Evolutionary conservation across 306 rosid species (phyloP), one percentile per base, ranked within the genome.

Genomic region (Abrus pulchellus): DNA sequence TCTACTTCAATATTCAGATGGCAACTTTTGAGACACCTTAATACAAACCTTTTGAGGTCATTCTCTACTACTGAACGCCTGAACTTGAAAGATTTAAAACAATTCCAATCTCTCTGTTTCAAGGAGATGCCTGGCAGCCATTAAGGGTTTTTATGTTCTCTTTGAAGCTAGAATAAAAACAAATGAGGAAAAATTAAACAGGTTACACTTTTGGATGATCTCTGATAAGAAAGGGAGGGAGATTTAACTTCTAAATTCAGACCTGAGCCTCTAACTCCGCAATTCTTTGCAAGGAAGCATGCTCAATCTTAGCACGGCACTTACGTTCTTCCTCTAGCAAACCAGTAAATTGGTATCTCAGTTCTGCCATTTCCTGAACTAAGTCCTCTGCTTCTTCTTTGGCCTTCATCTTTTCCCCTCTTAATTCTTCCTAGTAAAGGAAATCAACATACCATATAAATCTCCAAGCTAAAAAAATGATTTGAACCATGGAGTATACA

Each of bases 291-390:
- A 91, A 81, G 77, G 99, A 94, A 53, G 90, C 99, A 54, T 91
- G 97, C 83, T 94, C 99, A 63, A 94, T 82, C 93, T 85, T 84
- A 79, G 97, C 95, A 29, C 99, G 95, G 12, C 94, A 97, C 89
- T 85, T 90, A 80, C 95, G 71, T 87, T 90, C 99, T 87, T 93
- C 99, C 88, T 93, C 99, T 53, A 93, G 93, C 83, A 89, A 87
- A 79, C 90, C 82, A 59, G 95, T 93, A 66, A 91, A 80, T 84
- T 82, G 93, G 91, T 89, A 91, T 84, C 97, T 89, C 71, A 91
- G 88, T 88, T 93, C 99, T 54, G 99, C 99, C 99, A 94, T 93
- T 90, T 94, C 97, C 81, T 94, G 99, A 78, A 96, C 92, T 7
- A 93, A 86, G 72, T 93, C 99, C 83, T 94, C 99, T 57, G 97